Conservation (phyloP, 1,139 yeast species). For the Insectozyma bohioensis region DNA sequence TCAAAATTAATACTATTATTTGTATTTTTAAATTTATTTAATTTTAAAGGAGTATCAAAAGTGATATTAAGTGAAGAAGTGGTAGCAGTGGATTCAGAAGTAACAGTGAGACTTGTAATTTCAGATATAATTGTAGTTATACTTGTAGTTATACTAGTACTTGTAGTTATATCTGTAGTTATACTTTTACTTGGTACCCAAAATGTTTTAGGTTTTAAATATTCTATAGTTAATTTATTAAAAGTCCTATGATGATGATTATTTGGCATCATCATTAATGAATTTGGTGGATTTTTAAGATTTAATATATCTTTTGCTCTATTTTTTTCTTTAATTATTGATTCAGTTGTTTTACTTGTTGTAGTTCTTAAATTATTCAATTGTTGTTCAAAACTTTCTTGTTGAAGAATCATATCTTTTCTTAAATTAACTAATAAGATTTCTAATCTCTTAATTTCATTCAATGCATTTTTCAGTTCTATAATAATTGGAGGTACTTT, state of each 20-base stretch:
- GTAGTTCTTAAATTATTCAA: neutral
- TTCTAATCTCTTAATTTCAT: constrained; percentile 13
- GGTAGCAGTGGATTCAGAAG: too few relatives aligned
- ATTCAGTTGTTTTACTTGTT: neutral
- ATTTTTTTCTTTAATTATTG: constrained; percentile 2
- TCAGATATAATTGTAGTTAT: too few relatives aligned
- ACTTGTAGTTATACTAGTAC: neutral
- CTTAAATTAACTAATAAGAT: constrained; percentile 9
- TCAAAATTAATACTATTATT: constrained; percentile 6
- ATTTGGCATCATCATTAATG: constrained; percentile 27
- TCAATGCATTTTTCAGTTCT: constrained; percentile 6
- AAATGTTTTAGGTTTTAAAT: constrained; percentile 24
- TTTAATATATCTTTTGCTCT: constrained; percentile 21
- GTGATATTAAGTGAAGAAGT: too few relatives aligned
- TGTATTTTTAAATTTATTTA: neutral
- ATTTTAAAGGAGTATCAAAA: neutral
- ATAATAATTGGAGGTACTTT: constrained; percentile 6
- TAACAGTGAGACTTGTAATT: too few relatives aligned
- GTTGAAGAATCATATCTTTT: constrained; percentile 11
- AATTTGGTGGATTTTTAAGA: constrained; percentile 22
- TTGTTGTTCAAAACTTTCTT: constrained; percentile 10
- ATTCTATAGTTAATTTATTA: constrained; percentile 7
- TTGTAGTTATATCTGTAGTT: neutral
- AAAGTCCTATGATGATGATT: constrained; percentile 19
- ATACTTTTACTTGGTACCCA: neutral